Percentiles rank a stretch among this genome's conserved stretches.
These are phyloP conservation scores for Kluyveromyces sp. DNA, from an alignment of 1,139 yeast species.

Conservation along the genomic window DNA sequence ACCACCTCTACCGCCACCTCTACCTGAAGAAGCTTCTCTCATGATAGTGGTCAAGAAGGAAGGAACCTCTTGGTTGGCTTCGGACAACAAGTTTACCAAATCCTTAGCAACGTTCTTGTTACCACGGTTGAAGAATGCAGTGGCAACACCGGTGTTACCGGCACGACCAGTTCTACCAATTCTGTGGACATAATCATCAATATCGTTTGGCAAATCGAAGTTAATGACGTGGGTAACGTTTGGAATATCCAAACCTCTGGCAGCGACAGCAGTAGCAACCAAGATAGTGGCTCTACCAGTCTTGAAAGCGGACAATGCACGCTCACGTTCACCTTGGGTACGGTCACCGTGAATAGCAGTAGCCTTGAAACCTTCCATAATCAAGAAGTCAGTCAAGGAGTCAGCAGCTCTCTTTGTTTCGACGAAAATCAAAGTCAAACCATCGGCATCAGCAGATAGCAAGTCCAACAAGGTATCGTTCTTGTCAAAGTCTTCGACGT, in stretches of 20 bases:
- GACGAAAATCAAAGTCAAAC: slow-evolving; percentile 88
- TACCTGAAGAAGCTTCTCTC: slow-evolving; percentile 66
- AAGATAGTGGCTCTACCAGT: slow-evolving; percentile 54
- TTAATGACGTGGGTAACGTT: slow-evolving; percentile 96
- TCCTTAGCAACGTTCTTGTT: slow-evolving; percentile 88
- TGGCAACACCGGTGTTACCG: slow-evolving; percentile 97
- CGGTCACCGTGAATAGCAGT: slow-evolving; percentile 99
- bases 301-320: slow-evolving; percentile 68
- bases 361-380: slow-evolving; percentile 87
- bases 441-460: slow-evolving; percentile 61
- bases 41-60: slow-evolving; percentile 71
- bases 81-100: slow-evolving; percentile 75
- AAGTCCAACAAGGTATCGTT: slow-evolving; percentile 86
- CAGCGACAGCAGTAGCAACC: slow-evolving; percentile 94
- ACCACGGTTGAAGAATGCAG: slow-evolving; percentile 96
- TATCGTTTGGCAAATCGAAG: slow-evolving; percentile 92
- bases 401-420: slow-evolving; percentile 99
- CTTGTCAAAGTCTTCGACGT: slow-evolving; percentile 94
- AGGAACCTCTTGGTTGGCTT: slow-evolving; percentile 98
- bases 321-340: slow-evolving; percentile 95
- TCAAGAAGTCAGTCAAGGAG: slow-evolving; percentile 83
- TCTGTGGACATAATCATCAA: slow-evolving; percentile 98
- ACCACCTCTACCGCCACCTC: slow-evolving; percentile 53
- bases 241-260: slow-evolving; percentile 97
- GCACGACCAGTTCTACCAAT: slow-evolving; percentile 99